A percentile compares a stretch with the other conserved stretches of the same genome.
Conservation (phyloP, 1,284 basidiomycete genomes). For the Microbotryomycetes sp. region DNA sequence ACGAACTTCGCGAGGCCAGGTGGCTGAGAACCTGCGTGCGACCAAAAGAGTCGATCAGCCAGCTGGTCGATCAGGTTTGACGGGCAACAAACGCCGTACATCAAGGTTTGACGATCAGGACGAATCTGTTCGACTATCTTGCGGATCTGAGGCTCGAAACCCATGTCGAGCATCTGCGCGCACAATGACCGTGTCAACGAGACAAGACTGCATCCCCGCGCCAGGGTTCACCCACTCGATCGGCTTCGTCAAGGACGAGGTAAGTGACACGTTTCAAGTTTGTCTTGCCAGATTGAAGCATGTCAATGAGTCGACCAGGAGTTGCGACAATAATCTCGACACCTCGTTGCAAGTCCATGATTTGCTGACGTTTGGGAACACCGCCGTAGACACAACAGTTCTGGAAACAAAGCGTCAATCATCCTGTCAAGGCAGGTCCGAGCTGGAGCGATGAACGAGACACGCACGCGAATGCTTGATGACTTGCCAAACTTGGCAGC, state of each 20-base stretch:
- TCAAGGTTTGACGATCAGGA: conserved; percentile 42
- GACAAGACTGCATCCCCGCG: no score
- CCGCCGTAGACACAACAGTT: conserved; percentile 98
- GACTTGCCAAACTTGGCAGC: conserved; percentile 41
- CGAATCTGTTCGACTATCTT: conserved; percentile 42
- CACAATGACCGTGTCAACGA: not conserved
- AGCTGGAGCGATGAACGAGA: no score
- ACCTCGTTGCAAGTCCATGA: conserved; percentile 92
- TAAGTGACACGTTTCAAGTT: conserved; percentile 94
- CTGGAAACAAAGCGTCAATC: no score
- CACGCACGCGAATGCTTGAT: no score
- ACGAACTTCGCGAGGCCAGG: no score
- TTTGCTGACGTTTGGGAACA: conserved; percentile 96
- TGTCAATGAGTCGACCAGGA: conserved; percentile 82
- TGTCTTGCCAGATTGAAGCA: conserved; percentile 92
- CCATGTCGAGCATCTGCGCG: conserved; percentile 40
- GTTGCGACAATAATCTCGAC: conserved; percentile 95
- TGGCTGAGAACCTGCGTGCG: not conserved
- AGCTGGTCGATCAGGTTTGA: not conserved
- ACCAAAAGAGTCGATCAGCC: no score
- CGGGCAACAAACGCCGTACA: conserved; percentile 41
- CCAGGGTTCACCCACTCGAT: conserved; percentile 84
- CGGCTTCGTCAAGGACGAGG: conserved; percentile 98
- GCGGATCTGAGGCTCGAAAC: conserved; percentile 44
- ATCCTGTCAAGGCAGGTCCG: no score